A percentile compares a stretch with the other conserved stretches of the same genome.
Conservation (phyloP, 176 grass and related monocot species). For the Zea luxurians region DNA sequence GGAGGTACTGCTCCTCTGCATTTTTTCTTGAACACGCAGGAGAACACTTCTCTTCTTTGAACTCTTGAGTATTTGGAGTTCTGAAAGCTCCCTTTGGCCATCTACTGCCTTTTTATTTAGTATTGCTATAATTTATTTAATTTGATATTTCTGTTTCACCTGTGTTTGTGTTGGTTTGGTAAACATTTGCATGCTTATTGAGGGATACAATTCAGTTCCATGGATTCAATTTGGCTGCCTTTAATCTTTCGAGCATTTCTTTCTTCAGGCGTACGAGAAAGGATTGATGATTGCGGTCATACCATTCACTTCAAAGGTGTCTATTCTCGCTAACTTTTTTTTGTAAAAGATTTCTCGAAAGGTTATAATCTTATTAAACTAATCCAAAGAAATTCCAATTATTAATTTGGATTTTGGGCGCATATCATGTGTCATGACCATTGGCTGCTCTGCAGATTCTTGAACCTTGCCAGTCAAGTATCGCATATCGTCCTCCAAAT, state of each 20-base stretch:
- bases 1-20: constrained; percentile 47
- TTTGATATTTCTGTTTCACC: constrained; percentile 15
- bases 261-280: constrained; percentile 70
- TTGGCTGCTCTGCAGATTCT: too few species aligned
- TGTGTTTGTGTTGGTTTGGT: background rate
- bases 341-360: background rate
- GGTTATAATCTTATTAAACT: constrained; percentile 59
- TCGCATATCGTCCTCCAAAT: constrained; percentile 81
- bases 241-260: constrained; percentile 23
- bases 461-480: too few species aligned
- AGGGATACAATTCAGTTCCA: background rate
- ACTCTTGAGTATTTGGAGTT: background rate
- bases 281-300: constrained; percentile 47
- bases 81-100: background rate
- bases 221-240: background rate
- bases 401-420: too few species aligned
- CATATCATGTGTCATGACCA: too few species aligned
- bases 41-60: too few species aligned
- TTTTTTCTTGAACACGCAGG: too few species aligned
- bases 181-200: background rate
- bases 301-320: constrained; percentile 69
- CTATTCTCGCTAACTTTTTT: background rate
- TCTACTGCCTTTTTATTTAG: background rate
- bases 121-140: constrained; percentile 2
- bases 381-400: constrained; percentile 20